phyloP scores from a whole-genome alignment of 148 eudicot genomes.

The Rhododendron simsii region DNA sequence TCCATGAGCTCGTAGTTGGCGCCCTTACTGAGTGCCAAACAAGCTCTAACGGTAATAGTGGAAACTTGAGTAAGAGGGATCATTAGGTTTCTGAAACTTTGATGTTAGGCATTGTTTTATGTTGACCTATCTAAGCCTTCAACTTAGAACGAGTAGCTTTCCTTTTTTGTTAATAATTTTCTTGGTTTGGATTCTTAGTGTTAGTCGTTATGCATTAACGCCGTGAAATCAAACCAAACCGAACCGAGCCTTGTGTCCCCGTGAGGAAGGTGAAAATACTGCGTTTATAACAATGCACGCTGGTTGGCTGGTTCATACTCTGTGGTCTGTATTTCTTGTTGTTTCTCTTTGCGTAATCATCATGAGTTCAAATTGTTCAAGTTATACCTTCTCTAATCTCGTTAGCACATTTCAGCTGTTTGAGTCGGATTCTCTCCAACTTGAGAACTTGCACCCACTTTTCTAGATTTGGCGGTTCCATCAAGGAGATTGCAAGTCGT shows the following conservation, averaged over 20 bases:
- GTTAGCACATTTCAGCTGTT: background rate
- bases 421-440: background rate
- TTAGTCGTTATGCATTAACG: background rate
- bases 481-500: background rate
- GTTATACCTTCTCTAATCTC: background rate
- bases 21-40: background rate
- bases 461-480: background rate
- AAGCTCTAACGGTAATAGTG: background rate
- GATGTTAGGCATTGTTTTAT: background rate
- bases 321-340: background rate
- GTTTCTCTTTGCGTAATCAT: background rate
- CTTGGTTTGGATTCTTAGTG: background rate
- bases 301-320: background rate
- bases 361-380: background rate
- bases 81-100: background rate
- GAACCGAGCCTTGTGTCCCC: background rate
- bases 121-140: background rate
- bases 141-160: background rate
- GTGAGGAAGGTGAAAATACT: background rate
- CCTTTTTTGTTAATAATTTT: background rate
- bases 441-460: background rate
- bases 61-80: background rate
- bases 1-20: background rate
- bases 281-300: background rate
- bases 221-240: too few relatives aligned